A percentile compares a stretch with the other conserved stretches of the same genome.
These are phyloP conservation scores for Aspergillus hancockii DNA, from an alignment of 495 filamentous ascomycete species.

Conservation along the genomic window DNA sequence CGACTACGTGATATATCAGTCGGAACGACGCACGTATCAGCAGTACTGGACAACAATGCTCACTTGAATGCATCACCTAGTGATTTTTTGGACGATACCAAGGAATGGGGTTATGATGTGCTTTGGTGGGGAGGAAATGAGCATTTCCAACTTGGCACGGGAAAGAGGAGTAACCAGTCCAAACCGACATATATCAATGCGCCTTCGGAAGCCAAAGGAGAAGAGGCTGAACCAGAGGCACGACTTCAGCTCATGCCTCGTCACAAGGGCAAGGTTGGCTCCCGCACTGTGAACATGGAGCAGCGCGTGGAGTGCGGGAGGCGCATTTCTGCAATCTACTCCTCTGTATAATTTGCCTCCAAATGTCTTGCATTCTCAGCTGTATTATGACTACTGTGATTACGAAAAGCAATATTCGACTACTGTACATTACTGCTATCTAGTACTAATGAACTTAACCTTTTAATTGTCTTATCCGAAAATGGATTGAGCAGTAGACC, in stretches of 20 bases:
- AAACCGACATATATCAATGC: slow-evolving; percentile 78
- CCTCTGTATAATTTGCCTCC: slow-evolving; percentile 26
- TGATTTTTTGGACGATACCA: slow-evolving; percentile 46
- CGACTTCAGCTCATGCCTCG: slow-evolving; percentile 85
- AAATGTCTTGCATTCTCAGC: slow-evolving; percentile 4
- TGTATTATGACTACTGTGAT: slow-evolving; percentile 29
- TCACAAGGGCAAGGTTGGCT: slow-evolving; percentile 65
- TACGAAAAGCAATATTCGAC: slow-evolving; percentile 13
- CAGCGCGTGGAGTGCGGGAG: slow-evolving; percentile 89
- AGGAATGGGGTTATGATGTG: slow-evolving; percentile 80
- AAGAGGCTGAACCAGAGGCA: slow-evolving; percentile 59
- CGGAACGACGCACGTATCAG: slow-evolving; percentile 76
- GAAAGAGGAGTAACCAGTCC: slow-evolving; percentile 76
- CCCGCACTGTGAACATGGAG: slow-evolving; percentile 70
- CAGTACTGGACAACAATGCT: slow-evolving; percentile 77
- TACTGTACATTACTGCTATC: not conserved
- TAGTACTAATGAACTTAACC: slow-evolving; percentile 3
- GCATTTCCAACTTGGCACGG: slow-evolving; percentile 87
- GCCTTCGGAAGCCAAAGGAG: slow-evolving; percentile 55
- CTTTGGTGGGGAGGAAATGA: slow-evolving; percentile 96
- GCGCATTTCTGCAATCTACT: slow-evolving; percentile 80
- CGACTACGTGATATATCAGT: slow-evolving; percentile 68
- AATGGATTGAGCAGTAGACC: not conserved
- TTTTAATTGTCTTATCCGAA: not conserved
- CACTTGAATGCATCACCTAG: slow-evolving; percentile 53